phyloP scores from a whole-genome alignment of 2,329 filamentous ascomycete species.

The Aspergillus fructus region DNA sequence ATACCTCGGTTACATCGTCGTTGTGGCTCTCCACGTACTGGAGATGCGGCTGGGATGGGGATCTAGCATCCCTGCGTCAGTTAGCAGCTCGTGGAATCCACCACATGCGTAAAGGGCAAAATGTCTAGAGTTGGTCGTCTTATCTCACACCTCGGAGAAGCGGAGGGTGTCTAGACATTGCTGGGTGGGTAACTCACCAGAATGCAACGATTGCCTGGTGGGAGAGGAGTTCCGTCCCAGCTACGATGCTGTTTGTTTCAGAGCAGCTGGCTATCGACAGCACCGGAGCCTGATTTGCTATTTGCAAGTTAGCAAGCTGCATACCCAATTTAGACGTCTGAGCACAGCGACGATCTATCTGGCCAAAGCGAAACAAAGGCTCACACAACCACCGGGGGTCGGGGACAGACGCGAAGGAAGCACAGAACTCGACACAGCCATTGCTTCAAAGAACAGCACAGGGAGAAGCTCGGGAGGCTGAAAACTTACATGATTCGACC shows the following conservation, averaged over 20 bases:
- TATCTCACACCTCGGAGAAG: neutral
- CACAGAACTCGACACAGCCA: neutral
- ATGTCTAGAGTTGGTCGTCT: neutral
- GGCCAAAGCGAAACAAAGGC: neutral
- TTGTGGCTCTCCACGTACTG: constrained; percentile 50
- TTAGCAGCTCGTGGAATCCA: constrained; percentile 24
- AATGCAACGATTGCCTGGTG: constrained; percentile 43
- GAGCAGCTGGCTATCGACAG: constrained; percentile 53
- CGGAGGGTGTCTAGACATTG: neutral
- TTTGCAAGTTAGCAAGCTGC: constrained; percentile 17
- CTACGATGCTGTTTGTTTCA: constrained; percentile 50
- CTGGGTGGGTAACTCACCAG: constrained; percentile 39
- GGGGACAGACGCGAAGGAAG: neutral
- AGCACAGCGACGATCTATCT: neutral
- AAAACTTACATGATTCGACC: constrained; percentile 36
- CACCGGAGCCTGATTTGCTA: constrained; percentile 51
- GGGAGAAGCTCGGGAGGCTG: neutral
- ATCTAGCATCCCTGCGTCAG: constrained; percentile 45
- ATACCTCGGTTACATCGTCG: constrained; percentile 60
- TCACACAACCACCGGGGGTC: neutral
- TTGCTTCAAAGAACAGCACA: neutral
- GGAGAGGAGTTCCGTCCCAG: constrained; percentile 55
- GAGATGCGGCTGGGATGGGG: constrained; percentile 32
- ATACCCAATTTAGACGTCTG: neutral
- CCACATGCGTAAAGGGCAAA: neutral